Evolutionary conservation across 257 asterid species (phyloP).

Genomic region (Haberlea rhodopensis): DNA sequence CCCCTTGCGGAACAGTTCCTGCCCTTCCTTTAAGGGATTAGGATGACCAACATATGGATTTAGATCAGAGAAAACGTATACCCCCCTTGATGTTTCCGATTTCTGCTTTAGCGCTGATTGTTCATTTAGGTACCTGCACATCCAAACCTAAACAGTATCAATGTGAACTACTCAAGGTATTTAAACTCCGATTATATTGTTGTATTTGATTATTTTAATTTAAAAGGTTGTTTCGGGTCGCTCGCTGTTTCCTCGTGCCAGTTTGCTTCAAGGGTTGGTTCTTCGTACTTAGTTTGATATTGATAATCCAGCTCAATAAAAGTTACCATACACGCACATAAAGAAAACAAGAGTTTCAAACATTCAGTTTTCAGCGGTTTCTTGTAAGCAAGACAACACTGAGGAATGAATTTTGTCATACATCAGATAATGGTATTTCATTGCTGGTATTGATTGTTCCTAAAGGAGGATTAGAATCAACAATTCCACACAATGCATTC

Average conservation of each 20-base stretch:
- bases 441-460: not conserved
- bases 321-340: constrained; percentile 10
- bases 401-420: not conserved
- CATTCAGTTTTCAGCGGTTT: not conserved
- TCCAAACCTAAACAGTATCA: constrained; percentile 22
- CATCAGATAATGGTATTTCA: not conserved
- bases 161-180: constrained; percentile 10
- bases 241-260: not conserved
- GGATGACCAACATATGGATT: constrained; percentile 99
- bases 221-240: not conserved
- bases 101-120: constrained; percentile 42
- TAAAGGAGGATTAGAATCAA: not conserved
- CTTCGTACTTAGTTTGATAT: not conserved
- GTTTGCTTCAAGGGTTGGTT: not conserved
- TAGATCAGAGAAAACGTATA: constrained; percentile 88
- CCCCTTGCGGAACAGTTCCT: constrained; percentile 94
- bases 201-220: not conserved
- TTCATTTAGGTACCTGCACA: constrained; percentile 49
- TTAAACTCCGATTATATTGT: too few species aligned
- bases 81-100: constrained; percentile 54
- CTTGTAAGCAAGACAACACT: not conserved
- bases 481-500: constrained; percentile 15
- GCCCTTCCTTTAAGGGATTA: constrained; percentile 97
- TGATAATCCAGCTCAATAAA: constrained; percentile 6
- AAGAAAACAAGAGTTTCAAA: not conserved